Evolutionary conservation across 2,329 filamentous ascomycete genomes (phyloP).

Genomic region (Fusarium papillatum): DNA sequence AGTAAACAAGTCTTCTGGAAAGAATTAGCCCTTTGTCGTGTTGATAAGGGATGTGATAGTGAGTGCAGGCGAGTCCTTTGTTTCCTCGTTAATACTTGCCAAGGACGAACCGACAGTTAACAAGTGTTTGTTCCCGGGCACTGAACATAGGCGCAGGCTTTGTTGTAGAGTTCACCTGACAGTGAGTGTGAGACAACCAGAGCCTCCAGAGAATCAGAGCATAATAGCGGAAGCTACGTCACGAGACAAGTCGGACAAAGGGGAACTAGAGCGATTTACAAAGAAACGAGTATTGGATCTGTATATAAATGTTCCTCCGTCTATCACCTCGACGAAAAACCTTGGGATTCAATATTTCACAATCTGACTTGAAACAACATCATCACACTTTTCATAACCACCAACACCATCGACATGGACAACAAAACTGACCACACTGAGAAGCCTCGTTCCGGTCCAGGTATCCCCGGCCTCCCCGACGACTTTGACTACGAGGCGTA

Average conservation of each 20-base stretch:
- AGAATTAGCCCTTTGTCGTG: not conserved
- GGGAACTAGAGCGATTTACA: not conserved
- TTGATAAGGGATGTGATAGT: not conserved
- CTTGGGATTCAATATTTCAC: not conserved
- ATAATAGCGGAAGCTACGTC: not conserved
- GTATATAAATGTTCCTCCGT: not conserved
- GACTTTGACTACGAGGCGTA: not conserved
- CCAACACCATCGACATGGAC: not conserved
- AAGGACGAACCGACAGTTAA: not conserved
- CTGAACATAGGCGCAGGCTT: not conserved
- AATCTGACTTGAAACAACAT: not conserved
- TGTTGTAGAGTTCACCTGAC: not conserved
- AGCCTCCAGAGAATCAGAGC: not conserved
- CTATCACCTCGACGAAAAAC: not conserved
- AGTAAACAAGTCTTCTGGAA: not conserved
- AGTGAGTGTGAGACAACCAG: not conserved
- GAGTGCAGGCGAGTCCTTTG: not conserved
- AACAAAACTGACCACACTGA: not conserved
- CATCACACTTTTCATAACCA: not conserved
- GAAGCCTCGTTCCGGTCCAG: not conserved
- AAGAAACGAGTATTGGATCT: not conserved
- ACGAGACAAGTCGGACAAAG: not conserved
- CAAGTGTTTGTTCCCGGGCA: not conserved
- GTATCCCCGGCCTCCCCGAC: not conserved
- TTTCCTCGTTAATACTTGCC: not conserved